These are phyloP conservation scores for Hanseniaspora jakobsenii DNA, from an alignment of 805 yeast genomes.

Conservation along the genomic window DNA sequence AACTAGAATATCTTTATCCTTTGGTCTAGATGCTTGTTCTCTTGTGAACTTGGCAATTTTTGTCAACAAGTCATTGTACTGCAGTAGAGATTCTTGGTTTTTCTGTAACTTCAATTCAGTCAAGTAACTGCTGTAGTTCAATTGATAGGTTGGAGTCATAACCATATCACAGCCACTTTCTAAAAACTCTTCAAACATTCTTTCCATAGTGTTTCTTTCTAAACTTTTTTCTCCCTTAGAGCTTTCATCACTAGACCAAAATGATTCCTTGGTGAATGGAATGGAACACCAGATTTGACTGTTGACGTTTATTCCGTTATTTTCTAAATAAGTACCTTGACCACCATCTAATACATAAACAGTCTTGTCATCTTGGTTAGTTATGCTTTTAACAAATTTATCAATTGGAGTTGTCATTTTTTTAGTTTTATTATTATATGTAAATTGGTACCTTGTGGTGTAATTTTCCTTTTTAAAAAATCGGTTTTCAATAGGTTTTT, in stretches of 20 bases:
- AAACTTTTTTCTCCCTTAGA: constrained; percentile 18
- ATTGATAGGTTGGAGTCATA: constrained; percentile 51
- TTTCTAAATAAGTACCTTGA: constrained; percentile 51
- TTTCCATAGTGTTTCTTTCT: constrained; percentile 33
- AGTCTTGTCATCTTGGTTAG: constrained; percentile 10
- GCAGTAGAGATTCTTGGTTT: constrained; percentile 17
- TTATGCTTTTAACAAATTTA: background rate
- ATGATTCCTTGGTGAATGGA: constrained; percentile 27
- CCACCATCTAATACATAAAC: constrained; percentile 42
- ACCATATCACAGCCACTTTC: constrained; percentile 41
- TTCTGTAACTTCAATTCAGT: constrained; percentile 18
- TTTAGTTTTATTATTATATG: background rate
- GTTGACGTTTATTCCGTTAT: constrained; percentile 34
- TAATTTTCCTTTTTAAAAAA: too few species aligned
- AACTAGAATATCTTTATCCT: background rate
- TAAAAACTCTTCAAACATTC: constrained; percentile 41
- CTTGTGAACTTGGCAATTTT: constrained; percentile 20
- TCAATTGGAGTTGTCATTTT: background rate
- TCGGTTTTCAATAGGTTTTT: too few species aligned
- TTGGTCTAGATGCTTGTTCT: constrained; percentile 1
- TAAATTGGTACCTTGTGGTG: too few species aligned
- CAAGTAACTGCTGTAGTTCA: constrained; percentile 35
- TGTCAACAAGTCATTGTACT: constrained; percentile 20
- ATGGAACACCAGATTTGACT: constrained; percentile 52
- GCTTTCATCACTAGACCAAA: too few species aligned